Percentiles rank a stretch among this genome's conserved stretches.
These are phyloP conservation scores for Yarrowia osloensis DNA, from an alignment of 805 yeast species.

Conservation along the genomic window DNA sequence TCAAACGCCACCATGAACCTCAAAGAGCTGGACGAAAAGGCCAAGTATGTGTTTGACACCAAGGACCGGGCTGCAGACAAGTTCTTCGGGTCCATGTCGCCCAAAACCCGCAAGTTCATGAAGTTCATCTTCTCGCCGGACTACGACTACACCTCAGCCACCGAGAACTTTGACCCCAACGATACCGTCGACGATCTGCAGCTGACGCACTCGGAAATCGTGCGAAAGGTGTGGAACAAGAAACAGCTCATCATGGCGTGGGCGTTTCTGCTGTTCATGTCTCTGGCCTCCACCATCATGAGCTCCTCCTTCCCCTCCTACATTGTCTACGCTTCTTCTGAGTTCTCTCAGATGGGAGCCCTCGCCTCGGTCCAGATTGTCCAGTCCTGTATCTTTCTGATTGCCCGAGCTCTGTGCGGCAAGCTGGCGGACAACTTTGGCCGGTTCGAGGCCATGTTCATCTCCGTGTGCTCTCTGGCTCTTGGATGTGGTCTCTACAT, in stretches of 20 bases:
- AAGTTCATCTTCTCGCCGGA: constrained; percentile 15
- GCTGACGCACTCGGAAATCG: constrained; percentile 18
- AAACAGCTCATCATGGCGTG: background rate
- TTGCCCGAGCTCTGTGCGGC: constrained; percentile 14
- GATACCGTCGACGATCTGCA: background rate
- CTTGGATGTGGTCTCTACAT: constrained; percentile 16
- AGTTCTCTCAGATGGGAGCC: constrained; percentile 11
- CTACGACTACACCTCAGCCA: background rate
- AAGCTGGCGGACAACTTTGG: constrained; percentile 24
- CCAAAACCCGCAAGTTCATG: background rate
- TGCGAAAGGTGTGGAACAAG: constrained; percentile 19
- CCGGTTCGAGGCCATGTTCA: constrained; percentile 16
- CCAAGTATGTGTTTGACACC: constrained; percentile 12
- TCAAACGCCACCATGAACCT: constrained; percentile 1
- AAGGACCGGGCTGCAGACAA: background rate
- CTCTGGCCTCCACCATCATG: background rate
- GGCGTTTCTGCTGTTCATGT: constrained; percentile 11
- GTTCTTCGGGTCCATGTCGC: constrained; percentile 8
- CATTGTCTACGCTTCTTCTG: constrained; percentile 14
- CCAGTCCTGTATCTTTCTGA: constrained; percentile 6
- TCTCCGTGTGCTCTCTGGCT: background rate
- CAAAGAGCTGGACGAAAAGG: constrained; percentile 5
- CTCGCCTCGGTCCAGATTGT: constrained; percentile 13
- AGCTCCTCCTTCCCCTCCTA: constrained; percentile 3
- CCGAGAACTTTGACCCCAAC: background rate